Base-by-base conservation (phyloP, 1,284 basidiomycete genomes). In the Xerocomus nothofagi region DNA sequence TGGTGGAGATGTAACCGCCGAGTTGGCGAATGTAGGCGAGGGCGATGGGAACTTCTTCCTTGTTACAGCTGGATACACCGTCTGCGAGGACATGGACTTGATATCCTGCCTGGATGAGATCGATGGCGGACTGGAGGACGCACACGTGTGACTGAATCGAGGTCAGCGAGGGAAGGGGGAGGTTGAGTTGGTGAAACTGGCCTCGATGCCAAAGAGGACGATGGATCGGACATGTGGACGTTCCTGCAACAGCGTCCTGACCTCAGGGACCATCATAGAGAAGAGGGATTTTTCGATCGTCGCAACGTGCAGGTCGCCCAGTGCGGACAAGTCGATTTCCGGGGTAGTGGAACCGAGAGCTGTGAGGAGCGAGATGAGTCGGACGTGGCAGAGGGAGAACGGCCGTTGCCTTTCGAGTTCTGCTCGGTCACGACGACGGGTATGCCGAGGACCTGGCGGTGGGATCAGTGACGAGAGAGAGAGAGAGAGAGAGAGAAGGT, bases 191-290 rank as follows among this genome's bases (percentile, higher is more conserved):
- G 50, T 9, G 11, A 12, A 21, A 55, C 76, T 32, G 49, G 87
- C 89, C 74, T 94, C 92, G 51, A 95, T 93, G 26, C 93, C 93
- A 59, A 93, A 83, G 5, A 97, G 70, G 23, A 95, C 82, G 41
- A 92, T 74, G 17, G 78, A 79, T 45, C 78, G 74, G 51, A 86
- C 68, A 21, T 73, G 63, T 20, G 72, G 70, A 31, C 74, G 76
- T n/a, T 73, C 62, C 26, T 70, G 62, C 49, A 94, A 72, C 12
- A 81, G 61, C 8, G 72, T 59, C 40, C 74, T 70, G 6, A 93
- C 79, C 42, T 88, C 81, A 2, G 84, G 79, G 0, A 83, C 85
- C 47, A 85, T 62, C 91, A 96, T 94, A 6, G 88, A 90, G 73
- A 97, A 96, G 47, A 82, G 73, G 1, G 81, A 82, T 68, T 94